Conservation (phyloP, 441 rosid species). For the Adansonia gregorii region DNA sequence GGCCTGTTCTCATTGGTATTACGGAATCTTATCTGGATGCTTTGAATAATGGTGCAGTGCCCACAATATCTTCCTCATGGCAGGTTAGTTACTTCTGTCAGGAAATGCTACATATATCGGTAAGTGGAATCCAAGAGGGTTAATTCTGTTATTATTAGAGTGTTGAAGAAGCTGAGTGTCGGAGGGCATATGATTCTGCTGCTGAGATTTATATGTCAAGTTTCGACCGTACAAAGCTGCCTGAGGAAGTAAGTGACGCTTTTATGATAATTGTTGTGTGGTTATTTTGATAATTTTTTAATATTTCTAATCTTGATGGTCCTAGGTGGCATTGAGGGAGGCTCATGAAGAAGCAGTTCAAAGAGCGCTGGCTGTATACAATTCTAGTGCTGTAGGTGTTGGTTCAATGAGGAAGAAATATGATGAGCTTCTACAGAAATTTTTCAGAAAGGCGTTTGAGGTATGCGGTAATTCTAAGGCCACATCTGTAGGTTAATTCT, state of each 20-base stretch:
- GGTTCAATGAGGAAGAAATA: slow-evolving; percentile 80
- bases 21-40: slow-evolving; percentile 91
- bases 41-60: slow-evolving; percentile 97
- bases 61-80: slow-evolving; percentile 97
- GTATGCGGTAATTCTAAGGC: slow-evolving; percentile 32
- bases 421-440: slow-evolving; percentile 83
- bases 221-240: slow-evolving; percentile 77
- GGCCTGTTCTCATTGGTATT: slow-evolving; percentile 92
- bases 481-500: background rate
- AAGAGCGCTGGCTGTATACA: slow-evolving; percentile 69
- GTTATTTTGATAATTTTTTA: background rate
- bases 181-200: slow-evolving; percentile 87
- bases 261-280: slow-evolving; percentile 28
- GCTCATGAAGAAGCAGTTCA: slow-evolving; percentile 91
- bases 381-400: slow-evolving; percentile 80
- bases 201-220: slow-evolving; percentile 64
- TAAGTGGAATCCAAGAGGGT: slow-evolving; percentile 12
- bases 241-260: slow-evolving; percentile 77
- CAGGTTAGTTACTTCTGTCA: slow-evolving; percentile 61
- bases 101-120: slow-evolving; percentile 16
- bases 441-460: slow-evolving; percentile 83
- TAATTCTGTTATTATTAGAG: slow-evolving; percentile 50
- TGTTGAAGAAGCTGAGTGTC: slow-evolving; percentile 97
- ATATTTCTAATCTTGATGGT: slow-evolving; percentile 37
- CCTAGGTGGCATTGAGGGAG: slow-evolving; percentile 80